Base-by-base conservation (phyloP, 352 stramenopile species). In the Phytopythium litorale region DNA sequence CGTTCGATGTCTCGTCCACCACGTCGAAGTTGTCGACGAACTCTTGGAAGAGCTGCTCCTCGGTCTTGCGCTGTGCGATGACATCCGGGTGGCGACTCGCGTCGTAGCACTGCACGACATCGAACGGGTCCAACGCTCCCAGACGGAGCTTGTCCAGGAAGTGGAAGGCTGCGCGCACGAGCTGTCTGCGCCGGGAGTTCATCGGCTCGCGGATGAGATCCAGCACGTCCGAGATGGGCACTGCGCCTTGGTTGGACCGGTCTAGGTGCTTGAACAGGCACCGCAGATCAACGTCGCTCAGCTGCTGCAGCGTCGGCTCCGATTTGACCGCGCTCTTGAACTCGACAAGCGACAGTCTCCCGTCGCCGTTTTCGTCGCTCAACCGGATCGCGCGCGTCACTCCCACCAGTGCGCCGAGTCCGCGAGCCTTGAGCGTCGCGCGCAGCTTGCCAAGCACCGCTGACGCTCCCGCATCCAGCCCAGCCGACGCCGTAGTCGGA, bases 141-240 rank as follows among this genome's bases (percentile, higher is more conserved):
- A 63, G 60, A 25, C 67, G 61, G 19, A 67, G 75, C 51, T 64
- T 76, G 50, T 96, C 88, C 19, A 97, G 70, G 4, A 67, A 70
- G 19, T 88, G 66, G 52, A 97, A 98, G 21, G 91, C 92, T 3
- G 75, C 64, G 9, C 75, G 79, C 7, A 97, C 82, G 11, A 97
- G 72, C 55, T 76, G 59, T 48, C 84, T 46, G n/a, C 92, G 79
- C 0, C 75, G 69, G 25, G 77, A 40, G 58, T 78, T 92, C 72
- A 98, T 84, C 7, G 83, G 83, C n/a, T 84, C 84, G 21, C 88
- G 78, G 12, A 98, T 76, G 12, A 91, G 76, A 63, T 92, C 76
- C 33, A 98, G 68, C 35, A 94, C 93, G 30, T 91, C 80, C 46
- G 89, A 70, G 48, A 96, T 71, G 28, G 80, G 70, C 56, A 98